Percentiles rank a stretch among this genome's conserved stretches.
phyloP scores from a whole-genome alignment of 805 yeast species.

The Saccharomycopsis sp. region DNA sequence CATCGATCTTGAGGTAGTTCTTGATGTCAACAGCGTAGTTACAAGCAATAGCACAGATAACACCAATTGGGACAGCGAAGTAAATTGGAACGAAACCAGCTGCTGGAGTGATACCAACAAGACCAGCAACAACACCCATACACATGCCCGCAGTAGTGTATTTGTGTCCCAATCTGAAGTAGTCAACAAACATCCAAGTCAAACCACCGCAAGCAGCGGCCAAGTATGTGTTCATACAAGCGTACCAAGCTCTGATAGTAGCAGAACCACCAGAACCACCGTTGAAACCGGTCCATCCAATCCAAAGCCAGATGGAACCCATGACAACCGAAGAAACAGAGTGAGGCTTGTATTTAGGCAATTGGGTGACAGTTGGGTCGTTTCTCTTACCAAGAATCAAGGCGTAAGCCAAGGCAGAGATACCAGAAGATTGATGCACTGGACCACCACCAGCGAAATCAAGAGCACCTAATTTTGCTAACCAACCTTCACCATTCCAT shows the following conservation, averaged over 20 bases:
- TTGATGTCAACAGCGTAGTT: slow-evolving; percentile 84
- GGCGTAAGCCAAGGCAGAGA: slow-evolving; percentile 92
- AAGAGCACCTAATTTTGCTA: slow-evolving; percentile 69
- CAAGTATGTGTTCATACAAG: slow-evolving; percentile 84
- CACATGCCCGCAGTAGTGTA: slow-evolving; percentile 95
- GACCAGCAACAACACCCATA: slow-evolving; percentile 88
- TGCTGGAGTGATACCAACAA: slow-evolving; percentile 94
- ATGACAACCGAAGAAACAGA: slow-evolving; percentile 84
- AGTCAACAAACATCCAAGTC: slow-evolving; percentile 91
- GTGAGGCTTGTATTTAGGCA: slow-evolving; percentile 92
- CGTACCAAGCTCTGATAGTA: slow-evolving; percentile 89
- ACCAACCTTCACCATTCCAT: slow-evolving; percentile 95
- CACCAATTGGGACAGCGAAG: slow-evolving; percentile 80
- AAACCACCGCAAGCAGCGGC: slow-evolving; percentile 93
- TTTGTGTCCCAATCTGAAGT: slow-evolving; percentile 69
- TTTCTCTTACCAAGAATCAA: slow-evolving; percentile 86
- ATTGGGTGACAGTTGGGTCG: slow-evolving; percentile 63
- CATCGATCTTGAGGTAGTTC: slow-evolving; percentile 68
- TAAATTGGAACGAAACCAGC: slow-evolving; percentile 95
- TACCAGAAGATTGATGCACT: slow-evolving; percentile 92
- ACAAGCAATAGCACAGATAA: slow-evolving; percentile 54
- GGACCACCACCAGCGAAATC: slow-evolving; percentile 99
- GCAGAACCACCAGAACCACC: slow-evolving; percentile 97
- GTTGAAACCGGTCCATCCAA: slow-evolving; percentile 99
- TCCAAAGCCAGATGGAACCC: slow-evolving; percentile 94